Conservation (phyloP, 2,329 filamentous ascomycete species). For the Pseudofabraea citricarpa region DNA sequence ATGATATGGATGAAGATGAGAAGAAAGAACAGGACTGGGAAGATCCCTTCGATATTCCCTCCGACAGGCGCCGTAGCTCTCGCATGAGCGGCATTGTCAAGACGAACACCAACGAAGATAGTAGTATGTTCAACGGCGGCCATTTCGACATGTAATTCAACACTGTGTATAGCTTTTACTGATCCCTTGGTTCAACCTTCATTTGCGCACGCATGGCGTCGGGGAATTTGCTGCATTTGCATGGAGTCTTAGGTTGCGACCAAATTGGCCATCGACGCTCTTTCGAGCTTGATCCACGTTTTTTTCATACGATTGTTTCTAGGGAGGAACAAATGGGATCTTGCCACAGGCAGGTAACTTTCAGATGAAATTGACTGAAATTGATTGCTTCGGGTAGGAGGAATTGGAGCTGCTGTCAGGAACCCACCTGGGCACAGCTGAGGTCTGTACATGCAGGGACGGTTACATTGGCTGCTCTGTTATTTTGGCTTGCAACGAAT, state of each 20-base stretch:
- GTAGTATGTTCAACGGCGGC: slow-evolving; percentile 54
- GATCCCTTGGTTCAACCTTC: not conserved
- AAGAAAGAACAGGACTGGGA: slow-evolving; percentile 37
- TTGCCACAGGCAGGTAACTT: too few relatives aligned
- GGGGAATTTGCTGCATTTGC: slow-evolving; percentile 23
- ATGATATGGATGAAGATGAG: slow-evolving; percentile 58
- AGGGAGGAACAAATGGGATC: too few relatives aligned
- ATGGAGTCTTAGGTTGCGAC: slow-evolving; percentile 14
- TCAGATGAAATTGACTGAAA: too few relatives aligned
- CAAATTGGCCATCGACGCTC: slow-evolving; percentile 4
- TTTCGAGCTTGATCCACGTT: not conserved
- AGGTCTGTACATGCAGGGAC: too few relatives aligned
- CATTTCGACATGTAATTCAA: slow-evolving; percentile 57
- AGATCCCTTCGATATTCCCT: slow-evolving; percentile 37
- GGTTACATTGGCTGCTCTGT: too few relatives aligned
- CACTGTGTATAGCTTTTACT: slow-evolving; percentile 1
- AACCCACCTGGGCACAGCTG: too few relatives aligned
- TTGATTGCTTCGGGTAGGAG: too few relatives aligned
- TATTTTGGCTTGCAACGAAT: too few relatives aligned
- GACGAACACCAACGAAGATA: slow-evolving; percentile 50
- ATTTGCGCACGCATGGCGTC: slow-evolving; percentile 17
- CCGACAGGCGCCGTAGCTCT: slow-evolving; percentile 39
- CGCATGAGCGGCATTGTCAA: slow-evolving; percentile 62
- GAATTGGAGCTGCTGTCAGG: too few relatives aligned
- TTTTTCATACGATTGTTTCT: not conserved